Percentiles rank a stretch among this genome's conserved stretches.
Conservation (phyloP, 306 rosid species). For the Lithocarpus polystachyus region DNA sequence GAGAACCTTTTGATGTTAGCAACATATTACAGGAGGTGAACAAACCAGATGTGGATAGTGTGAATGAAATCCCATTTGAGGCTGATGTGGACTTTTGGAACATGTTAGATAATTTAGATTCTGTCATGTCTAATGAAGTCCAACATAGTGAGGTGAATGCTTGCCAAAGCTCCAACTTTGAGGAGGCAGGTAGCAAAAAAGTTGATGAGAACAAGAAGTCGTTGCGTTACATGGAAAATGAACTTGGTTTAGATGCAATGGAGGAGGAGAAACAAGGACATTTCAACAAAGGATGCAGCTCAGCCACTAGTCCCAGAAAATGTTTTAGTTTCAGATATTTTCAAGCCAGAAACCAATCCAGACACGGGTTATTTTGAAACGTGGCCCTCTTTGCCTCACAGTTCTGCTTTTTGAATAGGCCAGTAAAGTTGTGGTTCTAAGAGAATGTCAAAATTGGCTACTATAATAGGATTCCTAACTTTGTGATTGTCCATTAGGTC, state of each 20-base stretch:
- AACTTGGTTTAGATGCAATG: constrained; percentile 48
- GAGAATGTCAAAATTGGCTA: constrained; percentile 2
- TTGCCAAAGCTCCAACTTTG: constrained; percentile 22
- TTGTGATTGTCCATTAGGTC: constrained; percentile 1
- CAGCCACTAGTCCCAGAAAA: constrained; percentile 17
- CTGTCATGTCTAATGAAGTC: constrained; percentile 24
- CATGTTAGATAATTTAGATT: constrained; percentile 40
- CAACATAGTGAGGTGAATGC: constrained; percentile 19
- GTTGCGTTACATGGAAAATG: constrained; percentile 50
- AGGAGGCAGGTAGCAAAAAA: constrained; percentile 11
- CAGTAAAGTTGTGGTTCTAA: constrained; percentile 5
- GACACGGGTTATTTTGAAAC: constrained; percentile 27
- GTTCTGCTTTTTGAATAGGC: constrained; percentile 15
- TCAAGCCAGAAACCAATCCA: constrained; percentile 22
- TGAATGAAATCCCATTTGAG: constrained; percentile 43
- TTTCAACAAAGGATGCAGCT: constrained; percentile 21
- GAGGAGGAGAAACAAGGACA: constrained; percentile 19
- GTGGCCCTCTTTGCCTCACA: constrained; percentile 38
- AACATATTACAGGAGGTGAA: constrained; percentile 29
- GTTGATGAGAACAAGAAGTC: constrained; percentile 36
- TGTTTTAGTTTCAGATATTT: background rate
- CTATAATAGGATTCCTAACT: background rate
- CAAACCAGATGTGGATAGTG: constrained; percentile 18
- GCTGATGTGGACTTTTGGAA: constrained; percentile 67
- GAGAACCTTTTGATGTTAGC: constrained; percentile 27